Conservation (phyloP, 2,329 filamentous ascomycete genomes). For the Fusarium algeriense region DNA sequence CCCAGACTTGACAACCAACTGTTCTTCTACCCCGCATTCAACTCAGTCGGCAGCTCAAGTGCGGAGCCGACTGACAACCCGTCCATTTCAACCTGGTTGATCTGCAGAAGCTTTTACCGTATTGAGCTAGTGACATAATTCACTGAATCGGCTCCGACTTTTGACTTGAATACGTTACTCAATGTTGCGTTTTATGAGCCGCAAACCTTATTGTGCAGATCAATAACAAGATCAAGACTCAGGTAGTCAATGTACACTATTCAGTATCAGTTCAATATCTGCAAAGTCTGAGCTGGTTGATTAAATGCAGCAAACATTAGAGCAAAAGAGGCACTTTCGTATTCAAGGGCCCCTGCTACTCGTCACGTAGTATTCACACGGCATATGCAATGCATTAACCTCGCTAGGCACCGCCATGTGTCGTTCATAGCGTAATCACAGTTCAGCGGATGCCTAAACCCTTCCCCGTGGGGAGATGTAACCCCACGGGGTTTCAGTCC, state of each 20-base stretch:
- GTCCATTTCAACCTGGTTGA: not conserved
- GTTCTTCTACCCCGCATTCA: not conserved
- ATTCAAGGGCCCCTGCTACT: not conserved
- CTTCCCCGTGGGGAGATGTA: not conserved
- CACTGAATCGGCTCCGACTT: conserved; percentile 5
- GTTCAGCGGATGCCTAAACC: not conserved
- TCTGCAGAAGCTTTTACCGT: not conserved
- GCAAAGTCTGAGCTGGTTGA: too few relatives aligned
- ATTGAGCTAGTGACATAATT: not conserved
- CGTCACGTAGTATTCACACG: not conserved
- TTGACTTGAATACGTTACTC: not conserved
- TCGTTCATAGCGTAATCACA: not conserved
- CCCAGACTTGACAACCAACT: not conserved
- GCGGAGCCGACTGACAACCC: conserved; percentile 2
- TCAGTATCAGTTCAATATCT: rapidly evolving
- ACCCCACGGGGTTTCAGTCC: not conserved
- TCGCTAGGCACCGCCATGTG: not conserved
- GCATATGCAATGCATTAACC: not conserved
- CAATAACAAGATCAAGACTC: not conserved
- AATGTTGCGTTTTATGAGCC: not conserved
- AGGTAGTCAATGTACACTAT: rapidly evolving
- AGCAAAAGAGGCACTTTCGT: not conserved
- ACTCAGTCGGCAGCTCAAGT: conserved; percentile 1
- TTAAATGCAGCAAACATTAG: too few relatives aligned
- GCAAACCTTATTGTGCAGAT: not conserved